Base-by-base conservation (phyloP, 768 basidiomycete species). In the Termitomyces sp. region DNA sequence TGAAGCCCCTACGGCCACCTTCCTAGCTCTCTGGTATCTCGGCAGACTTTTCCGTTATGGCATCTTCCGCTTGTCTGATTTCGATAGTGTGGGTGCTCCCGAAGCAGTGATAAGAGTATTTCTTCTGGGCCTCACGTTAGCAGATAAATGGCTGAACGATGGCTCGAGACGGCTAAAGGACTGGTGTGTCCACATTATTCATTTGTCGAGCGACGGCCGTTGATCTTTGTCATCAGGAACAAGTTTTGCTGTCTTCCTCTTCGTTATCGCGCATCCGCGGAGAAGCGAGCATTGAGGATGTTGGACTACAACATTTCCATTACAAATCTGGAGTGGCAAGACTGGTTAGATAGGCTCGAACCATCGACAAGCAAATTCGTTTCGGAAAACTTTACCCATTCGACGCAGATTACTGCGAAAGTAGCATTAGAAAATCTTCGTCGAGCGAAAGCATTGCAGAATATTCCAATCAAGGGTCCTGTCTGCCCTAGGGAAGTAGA, bases 91-190 rank as follows among this genome's bases (percentile, higher is more conserved):
- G 43, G 73, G 74, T 36, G 67, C 70, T 40, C 73, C 78, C 47
- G 80, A 80, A 47, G 75, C 74, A 39, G 74, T 76, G 14, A 80
- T 80, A 59, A 74, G 83, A 58, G 70, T 74, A 34, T 84, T 84
- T 62, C 64, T 84, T 5, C 68, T 86, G 36, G 76, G 78, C 53
- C 76, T 79, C 37, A 82, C 83, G 72, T 67, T 87, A 36, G 84
- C 86, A 13, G 82, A 81, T 62, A 87, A 85, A 70, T 86, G 84
- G 83, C 59, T 86, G 51, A 80, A 85, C 55, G 86, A 86, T 62
- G 76, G 79, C 61, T 75, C 79, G 0, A 79, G 79, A 65, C 75
- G 76, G 6, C 76, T 82, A 61, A 79, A 77, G 67, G 78, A 78
- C 34, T 84, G 83, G 84, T 83, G 59, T 54, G 80, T 65, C 42